A percentile compares a stretch with the other conserved stretches of the same genome.
Conservation (phyloP, 768 basidiomycete species). For the Pholiota molesta region DNA sequence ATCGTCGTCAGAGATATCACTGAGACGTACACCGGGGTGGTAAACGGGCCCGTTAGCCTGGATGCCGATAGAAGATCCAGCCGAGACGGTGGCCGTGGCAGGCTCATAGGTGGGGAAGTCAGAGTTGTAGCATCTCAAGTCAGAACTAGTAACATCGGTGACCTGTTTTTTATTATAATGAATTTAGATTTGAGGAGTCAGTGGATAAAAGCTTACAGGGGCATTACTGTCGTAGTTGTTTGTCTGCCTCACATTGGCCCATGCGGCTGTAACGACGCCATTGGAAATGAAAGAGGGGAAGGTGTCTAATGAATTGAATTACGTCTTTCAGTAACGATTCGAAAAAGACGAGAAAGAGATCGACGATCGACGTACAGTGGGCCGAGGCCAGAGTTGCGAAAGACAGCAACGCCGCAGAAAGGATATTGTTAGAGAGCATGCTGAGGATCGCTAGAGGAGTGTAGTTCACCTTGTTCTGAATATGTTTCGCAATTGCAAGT, state of each 20-base stretch:
- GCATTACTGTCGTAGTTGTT: slow-evolving; percentile 47
- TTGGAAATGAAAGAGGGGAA: slow-evolving; percentile 46
- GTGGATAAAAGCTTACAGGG: slow-evolving; percentile 29
- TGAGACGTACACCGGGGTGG: slow-evolving; percentile 22
- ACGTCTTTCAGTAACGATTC: background rate
- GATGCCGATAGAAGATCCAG: slow-evolving; percentile 27
- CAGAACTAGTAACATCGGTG: slow-evolving; percentile 47
- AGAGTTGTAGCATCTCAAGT: slow-evolving; percentile 49
- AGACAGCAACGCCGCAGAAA: slow-evolving; percentile 23
- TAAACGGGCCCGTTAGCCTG: slow-evolving; percentile 16
- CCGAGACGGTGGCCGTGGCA: slow-evolving; percentile 38
- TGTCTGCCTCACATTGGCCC: slow-evolving; percentile 46
- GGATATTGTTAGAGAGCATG: slow-evolving; percentile 26
- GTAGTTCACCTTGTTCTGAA: slow-evolving; percentile 3
- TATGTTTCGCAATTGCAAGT: background rate
- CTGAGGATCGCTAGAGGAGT: slow-evolving; percentile 9
- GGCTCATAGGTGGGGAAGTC: slow-evolving; percentile 41
- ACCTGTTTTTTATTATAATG: slow-evolving; percentile 31
- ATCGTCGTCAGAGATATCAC: no score
- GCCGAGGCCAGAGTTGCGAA: slow-evolving; percentile 24
- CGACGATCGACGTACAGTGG: slow-evolving; percentile 28
- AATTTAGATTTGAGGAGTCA: background rate
- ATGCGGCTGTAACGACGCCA: slow-evolving; percentile 39
- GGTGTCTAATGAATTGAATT: slow-evolving; percentile 35
- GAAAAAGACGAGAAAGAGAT: background rate